Percentiles rank a stretch among this genome's conserved stretches.
Conservation (phyloP, 371 early-diverging fungal genomes). For the Rhizopus microsporus region DNA sequence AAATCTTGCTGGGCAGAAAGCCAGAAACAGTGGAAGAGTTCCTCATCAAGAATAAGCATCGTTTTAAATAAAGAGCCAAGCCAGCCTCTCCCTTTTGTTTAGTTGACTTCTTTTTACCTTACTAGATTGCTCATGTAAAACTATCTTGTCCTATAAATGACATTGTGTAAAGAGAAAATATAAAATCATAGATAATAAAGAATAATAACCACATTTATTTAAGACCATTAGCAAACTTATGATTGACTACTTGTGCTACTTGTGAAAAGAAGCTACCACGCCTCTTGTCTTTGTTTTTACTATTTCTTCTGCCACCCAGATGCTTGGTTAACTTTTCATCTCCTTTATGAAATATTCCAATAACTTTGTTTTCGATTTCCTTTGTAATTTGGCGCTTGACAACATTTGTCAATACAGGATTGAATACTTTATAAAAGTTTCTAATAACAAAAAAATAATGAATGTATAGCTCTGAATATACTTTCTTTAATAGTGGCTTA, state of each 20-base stretch:
- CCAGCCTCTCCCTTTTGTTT: background rate
- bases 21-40: conserved; percentile 13
- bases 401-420: conserved; percentile 50
- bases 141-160: too few relatives aligned
- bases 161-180: too few relatives aligned
- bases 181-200: too few relatives aligned
- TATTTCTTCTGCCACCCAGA: conserved; percentile 11
- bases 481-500: conserved; percentile 16
- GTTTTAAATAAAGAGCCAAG: background rate
- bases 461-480: background rate
- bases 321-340: conserved; percentile 39
- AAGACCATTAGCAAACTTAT: background rate
- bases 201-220: too few relatives aligned
- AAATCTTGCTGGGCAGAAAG: conserved; percentile 6
- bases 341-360: conserved; percentile 31
- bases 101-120: too few relatives aligned
- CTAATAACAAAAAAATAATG: conserved; percentile 18
- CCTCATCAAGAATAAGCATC: background rate
- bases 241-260: background rate
- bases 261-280: conserved; percentile 3
- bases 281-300: background rate
- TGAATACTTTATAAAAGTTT: conserved; percentile 44
- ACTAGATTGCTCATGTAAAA: too few relatives aligned
- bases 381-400: conserved; percentile 51
- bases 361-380: conserved; percentile 48